Base-by-base conservation (phyloP, 768 basidiomycete species). In the Rhizopogon sp. region DNA sequence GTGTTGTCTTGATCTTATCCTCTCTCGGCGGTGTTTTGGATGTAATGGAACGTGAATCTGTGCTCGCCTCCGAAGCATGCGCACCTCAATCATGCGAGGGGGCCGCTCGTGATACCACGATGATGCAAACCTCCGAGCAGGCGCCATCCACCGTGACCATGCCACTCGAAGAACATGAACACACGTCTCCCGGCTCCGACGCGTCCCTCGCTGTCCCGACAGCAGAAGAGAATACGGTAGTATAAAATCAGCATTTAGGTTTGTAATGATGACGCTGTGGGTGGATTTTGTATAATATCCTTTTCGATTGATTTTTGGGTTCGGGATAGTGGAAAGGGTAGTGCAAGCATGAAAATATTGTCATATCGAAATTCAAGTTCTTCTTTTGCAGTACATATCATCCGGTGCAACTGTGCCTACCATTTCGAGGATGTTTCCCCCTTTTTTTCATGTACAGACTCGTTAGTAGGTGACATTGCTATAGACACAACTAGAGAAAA, bases 1-100 rank as follows among this genome's bases (percentile, higher is more conserved):
- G 92, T 9, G 96, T 93, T 93, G 93, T 95, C 78, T 76, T 98
- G 22, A 76, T 97, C 29, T 87, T 91, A 0, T 91, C 90, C 35
- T 54, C 89, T 53, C 81, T 93, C 29, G 84, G 87, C 7, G 95
- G 80, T 71, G 87, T 85, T 81, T 84, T 90, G 20, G 20, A 20
- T 57, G 77, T 92, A 51, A 93, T 92, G 64, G 85, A 85, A 52
- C 93, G 89, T 87, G 90, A 92, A 66, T 67, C 74, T 43, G 84
- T 92, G 52, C 82, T 84, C 35, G 69, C 76, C 64, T 58, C 74
- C 49, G 58, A 70, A 29, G 56, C 63, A 14, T 64, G 68, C 5
- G 56, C 50, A 25, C 43, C 60, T 13, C 50, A 57, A 14, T 58
- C 62, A 6, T 11, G 67, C 37, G 80, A 80, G 57, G 79, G 79